Percentiles rank a stretch among this genome's conserved stretches.
Evolutionary conservation across 1,284 basidiomycete genomes (phyloP).

Genomic region (Boletus nobilissimus): DNA sequence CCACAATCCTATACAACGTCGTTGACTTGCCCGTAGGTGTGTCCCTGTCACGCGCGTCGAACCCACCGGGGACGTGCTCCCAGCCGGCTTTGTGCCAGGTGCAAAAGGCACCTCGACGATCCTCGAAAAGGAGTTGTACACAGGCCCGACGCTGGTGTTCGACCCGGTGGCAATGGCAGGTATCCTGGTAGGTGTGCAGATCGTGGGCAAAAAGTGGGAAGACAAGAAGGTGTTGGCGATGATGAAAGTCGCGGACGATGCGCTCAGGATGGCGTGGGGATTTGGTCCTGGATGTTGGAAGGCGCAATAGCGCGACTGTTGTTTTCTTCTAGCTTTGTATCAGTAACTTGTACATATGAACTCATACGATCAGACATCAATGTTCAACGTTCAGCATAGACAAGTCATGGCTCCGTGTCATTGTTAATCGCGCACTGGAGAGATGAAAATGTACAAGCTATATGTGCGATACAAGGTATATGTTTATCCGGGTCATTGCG

Average conservation of each 20-base stretch:
- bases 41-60: slow-evolving; percentile 87
- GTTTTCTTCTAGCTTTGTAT: no score
- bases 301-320: not conserved
- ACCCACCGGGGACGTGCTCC: slow-evolving; percentile 65
- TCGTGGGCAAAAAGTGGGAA: slow-evolving; percentile 82
- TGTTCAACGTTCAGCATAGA: no score
- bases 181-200: slow-evolving; percentile 85
- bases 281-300: slow-evolving; percentile 62
- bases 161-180: slow-evolving; percentile 79
- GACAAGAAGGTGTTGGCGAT: slow-evolving; percentile 88
- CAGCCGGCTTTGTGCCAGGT: slow-evolving; percentile 65
- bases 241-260: slow-evolving; percentile 83
- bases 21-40: slow-evolving; percentile 81
- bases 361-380: no score
- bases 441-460: not conserved
- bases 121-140: slow-evolving; percentile 70
- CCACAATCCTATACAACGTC: slow-evolving; percentile 75
- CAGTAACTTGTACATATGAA: no score
- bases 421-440: no score
- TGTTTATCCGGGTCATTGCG: slow-evolving; percentile 4
- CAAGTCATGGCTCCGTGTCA: no score
- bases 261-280: slow-evolving; percentile 61
- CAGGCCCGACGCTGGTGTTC: slow-evolving; percentile 64
- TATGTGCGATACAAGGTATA: not conserved
- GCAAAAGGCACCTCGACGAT: slow-evolving; percentile 59